Percentiles rank a stretch among this genome's conserved stretches.
Evolutionary conservation across 1,284 basidiomycete genomes (phyloP).

Genomic region (Papiliotrema flavescens): DNA sequence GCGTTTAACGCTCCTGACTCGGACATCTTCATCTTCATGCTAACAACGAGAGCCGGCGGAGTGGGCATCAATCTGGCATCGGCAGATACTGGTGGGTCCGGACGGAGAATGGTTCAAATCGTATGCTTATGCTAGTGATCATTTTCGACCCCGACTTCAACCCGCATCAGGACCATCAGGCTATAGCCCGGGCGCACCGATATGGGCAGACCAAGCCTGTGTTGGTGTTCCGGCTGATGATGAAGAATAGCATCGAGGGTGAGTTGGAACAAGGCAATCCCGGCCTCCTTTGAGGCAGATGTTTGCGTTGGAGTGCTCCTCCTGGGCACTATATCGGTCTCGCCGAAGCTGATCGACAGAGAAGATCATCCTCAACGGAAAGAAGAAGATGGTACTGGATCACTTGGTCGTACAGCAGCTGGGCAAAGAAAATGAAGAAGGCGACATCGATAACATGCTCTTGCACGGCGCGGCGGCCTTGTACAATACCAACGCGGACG

Average conservation of each 20-base stretch:
- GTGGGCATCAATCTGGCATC: constrained; percentile 82
- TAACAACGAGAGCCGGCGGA: constrained; percentile 93
- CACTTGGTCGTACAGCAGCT: constrained; percentile 89
- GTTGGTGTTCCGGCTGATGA: constrained; percentile 87
- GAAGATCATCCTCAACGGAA: constrained; percentile 78
- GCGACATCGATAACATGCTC: constrained; percentile 73
- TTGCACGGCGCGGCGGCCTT: constrained; percentile 77
- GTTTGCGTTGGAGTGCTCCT: no score
- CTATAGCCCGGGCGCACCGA: constrained; percentile 79
- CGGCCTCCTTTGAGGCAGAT: no score
- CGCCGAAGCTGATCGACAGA: constrained; percentile 53
- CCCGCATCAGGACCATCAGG: constrained; percentile 71
- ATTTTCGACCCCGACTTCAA: constrained; percentile 93
- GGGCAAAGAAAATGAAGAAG: constrained; percentile 69
- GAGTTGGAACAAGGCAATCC: constrained; percentile 7
- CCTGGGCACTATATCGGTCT: no score
- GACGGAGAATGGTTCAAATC: not conserved
- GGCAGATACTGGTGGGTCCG: constrained; percentile 50
- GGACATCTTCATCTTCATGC: constrained; percentile 82
- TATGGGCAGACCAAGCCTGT: constrained; percentile 54
- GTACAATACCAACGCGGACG: constrained; percentile 59
- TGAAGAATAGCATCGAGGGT: constrained; percentile 85
- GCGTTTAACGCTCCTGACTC: constrained; percentile 83
- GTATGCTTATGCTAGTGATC: constrained; percentile 59
- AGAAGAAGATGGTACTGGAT: constrained; percentile 85